These are phyloP conservation scores for Phaeoacremonium minimum DNA, from an alignment of 2,329 filamentous ascomycete species.

Conservation along the genomic window DNA sequence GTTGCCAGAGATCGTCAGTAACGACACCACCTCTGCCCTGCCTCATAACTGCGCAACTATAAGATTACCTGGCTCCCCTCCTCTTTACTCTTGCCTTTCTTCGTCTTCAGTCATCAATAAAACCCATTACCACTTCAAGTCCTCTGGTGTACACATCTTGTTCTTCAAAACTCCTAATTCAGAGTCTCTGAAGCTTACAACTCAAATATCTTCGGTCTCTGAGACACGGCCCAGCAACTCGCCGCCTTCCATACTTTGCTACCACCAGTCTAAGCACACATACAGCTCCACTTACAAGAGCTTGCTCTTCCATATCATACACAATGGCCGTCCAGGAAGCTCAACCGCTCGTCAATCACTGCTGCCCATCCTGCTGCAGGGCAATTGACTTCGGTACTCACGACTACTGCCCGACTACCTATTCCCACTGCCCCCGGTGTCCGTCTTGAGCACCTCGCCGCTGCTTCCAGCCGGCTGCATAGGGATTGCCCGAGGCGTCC, in stretches of 20 bases:
- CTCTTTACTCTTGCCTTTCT: not conserved
- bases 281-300: not conserved
- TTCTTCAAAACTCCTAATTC: not conserved
- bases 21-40: too few species aligned
- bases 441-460: conserved; percentile 24
- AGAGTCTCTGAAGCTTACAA: not conserved
- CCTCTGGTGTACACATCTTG: not conserved
- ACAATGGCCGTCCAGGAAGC: conserved; percentile 37
- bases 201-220: not conserved
- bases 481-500: not conserved
- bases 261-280: not conserved
- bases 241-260: not conserved
- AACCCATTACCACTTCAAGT: not conserved
- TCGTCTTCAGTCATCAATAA: not conserved
- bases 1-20: not conserved
- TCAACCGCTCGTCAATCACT: conserved; percentile 40
- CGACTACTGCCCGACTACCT: conserved; percentile 39
- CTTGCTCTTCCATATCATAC: not conserved
- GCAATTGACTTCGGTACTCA: conserved; percentile 44
- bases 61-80: not conserved
- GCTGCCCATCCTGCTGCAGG: conserved; percentile 49
- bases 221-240: not conserved
- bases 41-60: not conserved
- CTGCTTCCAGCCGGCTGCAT: conserved; percentile 20
- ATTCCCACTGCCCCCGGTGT: conserved; percentile 37